A percentile compares a stretch with the other conserved stretches of the same genome.
Conservation (phyloP, 2,329 filamentous ascomycete species). For the Samsoniella hepiali region DNA sequence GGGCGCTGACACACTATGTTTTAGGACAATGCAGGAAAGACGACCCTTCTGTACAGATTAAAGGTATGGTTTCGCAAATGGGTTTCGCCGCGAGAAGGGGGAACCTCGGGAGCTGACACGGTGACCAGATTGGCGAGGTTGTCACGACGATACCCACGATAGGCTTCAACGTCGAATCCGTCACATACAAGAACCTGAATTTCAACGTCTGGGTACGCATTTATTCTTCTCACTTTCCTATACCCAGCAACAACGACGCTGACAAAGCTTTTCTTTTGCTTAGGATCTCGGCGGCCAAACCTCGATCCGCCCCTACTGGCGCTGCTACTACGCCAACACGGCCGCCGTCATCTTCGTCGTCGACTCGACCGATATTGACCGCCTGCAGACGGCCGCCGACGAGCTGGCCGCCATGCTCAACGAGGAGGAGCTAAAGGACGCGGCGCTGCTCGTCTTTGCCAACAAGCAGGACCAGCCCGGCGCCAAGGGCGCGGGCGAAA, state of each 20-base stretch:
- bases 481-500: slow-evolving; percentile 93
- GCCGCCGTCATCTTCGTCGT: slow-evolving; percentile 98
- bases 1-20: slow-evolving; percentile 7
- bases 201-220: slow-evolving; percentile 92
- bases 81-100: no score
- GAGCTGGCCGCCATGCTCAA: slow-evolving; percentile 94
- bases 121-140: slow-evolving; percentile 85
- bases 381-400: slow-evolving; percentile 86
- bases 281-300: slow-evolving; percentile 95
- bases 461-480: slow-evolving; percentile 99
- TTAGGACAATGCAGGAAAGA: slow-evolving; percentile 99
- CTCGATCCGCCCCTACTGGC: slow-evolving; percentile 98
- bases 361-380: slow-evolving; percentile 95
- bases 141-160: slow-evolving; percentile 99
- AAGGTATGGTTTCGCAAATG: slow-evolving; percentile 59
- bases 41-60: slow-evolving; percentile 89
- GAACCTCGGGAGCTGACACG: slow-evolving; percentile 16
- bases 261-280: neutral
- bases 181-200: slow-evolving; percentile 97
- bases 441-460: slow-evolving; percentile 88
- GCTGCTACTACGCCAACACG: slow-evolving; percentile 98
- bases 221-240: no score
- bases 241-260: no score
- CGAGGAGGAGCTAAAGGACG: slow-evolving; percentile 93
- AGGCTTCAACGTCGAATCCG: slow-evolving; percentile 98